phyloP scores from a whole-genome alignment of 768 basidiomycete genomes.

The Pisolithus microcarpus region DNA sequence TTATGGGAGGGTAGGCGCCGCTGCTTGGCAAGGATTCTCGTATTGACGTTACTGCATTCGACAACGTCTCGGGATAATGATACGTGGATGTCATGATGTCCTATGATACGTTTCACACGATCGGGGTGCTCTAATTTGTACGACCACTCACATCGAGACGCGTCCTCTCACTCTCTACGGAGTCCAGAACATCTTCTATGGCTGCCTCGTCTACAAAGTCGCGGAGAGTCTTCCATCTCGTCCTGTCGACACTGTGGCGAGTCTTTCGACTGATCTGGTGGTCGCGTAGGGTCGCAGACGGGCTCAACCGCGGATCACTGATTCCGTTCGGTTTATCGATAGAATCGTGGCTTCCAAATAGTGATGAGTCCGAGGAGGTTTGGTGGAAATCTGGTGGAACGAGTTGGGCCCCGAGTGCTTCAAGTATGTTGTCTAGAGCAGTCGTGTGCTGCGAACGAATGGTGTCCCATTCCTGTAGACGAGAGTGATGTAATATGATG shows the following conservation, averaged over 20 bases:
- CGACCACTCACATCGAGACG: conserved; percentile 50
- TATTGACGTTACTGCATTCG: conserved; percentile 48
- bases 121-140: conserved; percentile 15
- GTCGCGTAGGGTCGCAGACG: conserved; percentile 25
- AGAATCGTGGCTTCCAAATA: conserved; percentile 74
- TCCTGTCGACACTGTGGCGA: conserved; percentile 35
- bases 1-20: conserved; percentile 34
- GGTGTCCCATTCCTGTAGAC: conserved; percentile 63
- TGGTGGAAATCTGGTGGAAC: conserved; percentile 78
- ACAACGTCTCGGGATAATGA: conserved; percentile 61
- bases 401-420: conserved; percentile 61
- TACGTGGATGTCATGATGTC: conserved; percentile 55
- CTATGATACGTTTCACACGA: conserved; percentile 29
- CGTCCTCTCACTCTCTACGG: conserved; percentile 62
- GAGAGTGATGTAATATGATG: neutral
- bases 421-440: conserved; percentile 62
- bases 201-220: conserved; percentile 83
- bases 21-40: conserved; percentile 42
- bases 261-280: conserved; percentile 15
- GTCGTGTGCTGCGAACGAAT: conserved; percentile 52
- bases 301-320: conserved; percentile 33
- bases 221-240: conserved; percentile 72
- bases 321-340: conserved; percentile 33
- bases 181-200: conserved; percentile 69
- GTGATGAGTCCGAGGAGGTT: conserved; percentile 55